A percentile compares a stretch with the other conserved stretches of the same genome.
Evolutionary conservation across 495 filamentous ascomycete species (phyloP).

Genomic region (Lasiosphaeria hispida): DNA sequence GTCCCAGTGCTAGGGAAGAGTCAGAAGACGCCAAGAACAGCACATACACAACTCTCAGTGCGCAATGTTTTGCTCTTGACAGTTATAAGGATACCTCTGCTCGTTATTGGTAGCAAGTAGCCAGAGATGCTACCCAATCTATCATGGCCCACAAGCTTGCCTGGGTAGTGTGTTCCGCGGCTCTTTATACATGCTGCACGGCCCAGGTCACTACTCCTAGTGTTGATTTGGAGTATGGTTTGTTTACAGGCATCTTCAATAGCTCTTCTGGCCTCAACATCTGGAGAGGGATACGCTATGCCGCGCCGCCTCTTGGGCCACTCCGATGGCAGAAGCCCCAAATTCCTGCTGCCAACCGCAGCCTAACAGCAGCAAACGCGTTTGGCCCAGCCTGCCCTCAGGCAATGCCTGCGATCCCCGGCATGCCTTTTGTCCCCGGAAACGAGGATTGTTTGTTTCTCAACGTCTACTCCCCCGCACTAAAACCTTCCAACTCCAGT

Average conservation of each 20-base stretch:
- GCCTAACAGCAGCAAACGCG: neutral
- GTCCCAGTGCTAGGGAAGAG: too few relatives aligned
- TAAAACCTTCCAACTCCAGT: constrained; percentile 14
- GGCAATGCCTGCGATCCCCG: constrained; percentile 10
- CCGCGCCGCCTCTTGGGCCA: constrained; percentile 30
- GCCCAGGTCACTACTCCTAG: too few relatives aligned
- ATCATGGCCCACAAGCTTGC: too few relatives aligned
- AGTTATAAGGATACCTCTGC: too few relatives aligned
- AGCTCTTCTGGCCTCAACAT: neutral
- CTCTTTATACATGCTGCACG: too few relatives aligned
- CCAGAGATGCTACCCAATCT: too few relatives aligned
- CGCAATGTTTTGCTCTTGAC: too few relatives aligned
- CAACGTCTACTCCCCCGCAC: constrained; percentile 37
- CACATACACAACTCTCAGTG: too few relatives aligned
- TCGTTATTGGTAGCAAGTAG: too few relatives aligned
- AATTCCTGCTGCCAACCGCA: neutral
- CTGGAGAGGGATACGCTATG: constrained; percentile 38
- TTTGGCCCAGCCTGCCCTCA: constrained; percentile 18
- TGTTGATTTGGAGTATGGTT: constrained; percentile 11
- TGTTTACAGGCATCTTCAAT: constrained; percentile 11
- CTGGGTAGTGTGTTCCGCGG: neutral
- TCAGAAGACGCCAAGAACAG: too few relatives aligned
- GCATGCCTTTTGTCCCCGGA: constrained; percentile 6
- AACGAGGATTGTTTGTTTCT: constrained; percentile 45
- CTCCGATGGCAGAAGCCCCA: constrained; percentile 38